These are phyloP conservation scores for Lachancea mirantina DNA, from an alignment of 805 yeast species.

Conservation along the genomic window DNA sequence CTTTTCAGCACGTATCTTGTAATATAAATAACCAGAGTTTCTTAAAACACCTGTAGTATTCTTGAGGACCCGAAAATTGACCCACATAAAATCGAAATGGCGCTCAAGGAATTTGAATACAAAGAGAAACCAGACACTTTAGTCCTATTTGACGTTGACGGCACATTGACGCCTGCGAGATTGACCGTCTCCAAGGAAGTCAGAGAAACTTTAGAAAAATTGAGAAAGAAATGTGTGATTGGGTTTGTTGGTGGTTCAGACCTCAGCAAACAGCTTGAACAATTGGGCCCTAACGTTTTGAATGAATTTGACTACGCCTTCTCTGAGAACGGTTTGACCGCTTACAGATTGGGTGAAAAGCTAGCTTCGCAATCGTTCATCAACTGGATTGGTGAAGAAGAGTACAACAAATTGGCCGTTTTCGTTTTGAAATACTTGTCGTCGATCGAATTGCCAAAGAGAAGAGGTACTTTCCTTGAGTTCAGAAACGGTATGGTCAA, in stretches of 20 bases:
- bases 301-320: constrained; percentile 89
- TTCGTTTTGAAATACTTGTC: constrained; percentile 81
- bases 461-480: constrained; percentile 98
- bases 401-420: constrained; percentile 81
- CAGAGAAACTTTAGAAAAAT: constrained; percentile 56
- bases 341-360: constrained; percentile 84
- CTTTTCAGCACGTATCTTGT: too few relatives aligned
- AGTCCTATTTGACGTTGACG: constrained; percentile 96
- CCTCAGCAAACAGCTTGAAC: constrained; percentile 90
- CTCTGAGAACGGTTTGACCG: constrained; percentile 96
- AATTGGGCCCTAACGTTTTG: constrained; percentile 75
- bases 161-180: constrained; percentile 97
- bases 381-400: constrained; percentile 90
- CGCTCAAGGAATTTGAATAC: constrained; percentile 50
- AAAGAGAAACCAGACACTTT: constrained; percentile 79
- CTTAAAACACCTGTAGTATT: neutral
- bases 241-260: constrained; percentile 99
- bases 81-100: constrained; percentile 12
- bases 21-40: neutral
- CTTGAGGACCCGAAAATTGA: neutral
- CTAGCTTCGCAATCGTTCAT: constrained; percentile 92
- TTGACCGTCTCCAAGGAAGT: constrained; percentile 69
- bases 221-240: constrained; percentile 87
- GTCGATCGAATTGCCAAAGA: constrained; percentile 82
- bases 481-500: constrained; percentile 99